Evolutionary conservation across 2,329 filamentous ascomycete species (phyloP).

Genomic region (Sporothrix variecibatus): DNA sequence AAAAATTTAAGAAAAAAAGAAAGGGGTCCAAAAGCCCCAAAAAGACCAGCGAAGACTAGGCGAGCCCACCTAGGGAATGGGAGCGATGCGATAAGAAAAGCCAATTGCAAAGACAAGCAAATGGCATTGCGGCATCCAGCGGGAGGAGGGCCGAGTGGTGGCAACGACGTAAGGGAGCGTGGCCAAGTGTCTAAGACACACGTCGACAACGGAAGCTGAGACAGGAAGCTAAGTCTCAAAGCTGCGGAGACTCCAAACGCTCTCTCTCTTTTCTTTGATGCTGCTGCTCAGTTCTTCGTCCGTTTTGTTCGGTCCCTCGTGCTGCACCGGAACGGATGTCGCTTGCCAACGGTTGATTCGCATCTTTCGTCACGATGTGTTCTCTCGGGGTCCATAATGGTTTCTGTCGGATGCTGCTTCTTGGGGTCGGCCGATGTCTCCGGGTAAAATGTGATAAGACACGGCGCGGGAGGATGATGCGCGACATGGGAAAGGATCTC

Average conservation of each 20-base stretch:
- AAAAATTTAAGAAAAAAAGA: neutral
- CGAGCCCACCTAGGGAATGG: neutral
- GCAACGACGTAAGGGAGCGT: slow-evolving; percentile 18
- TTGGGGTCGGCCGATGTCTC: neutral
- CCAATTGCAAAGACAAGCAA: too few species aligned
- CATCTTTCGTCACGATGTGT: neutral
- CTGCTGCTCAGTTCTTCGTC: neutral
- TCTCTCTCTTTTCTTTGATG: neutral
- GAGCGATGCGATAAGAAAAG: neutral
- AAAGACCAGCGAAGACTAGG: neutral
- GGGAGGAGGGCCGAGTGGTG: slow-evolving; percentile 11
- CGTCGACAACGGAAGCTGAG: slow-evolving; percentile 23
- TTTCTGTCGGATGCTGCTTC: neutral
- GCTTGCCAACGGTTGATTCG: neutral
- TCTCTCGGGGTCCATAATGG: neutral
- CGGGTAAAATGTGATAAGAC: neutral
- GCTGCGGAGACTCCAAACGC: slow-evolving; percentile 12
- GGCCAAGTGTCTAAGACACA: slow-evolving; percentile 18
- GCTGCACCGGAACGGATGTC: neutral
- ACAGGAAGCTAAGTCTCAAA: slow-evolving; percentile 10
- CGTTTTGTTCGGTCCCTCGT: neutral
- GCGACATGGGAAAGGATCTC: neutral
- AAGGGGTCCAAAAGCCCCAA: neutral
- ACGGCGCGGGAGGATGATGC: neutral
- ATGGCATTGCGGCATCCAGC: neutral